Evolutionary conservation across 306 rosid genomes (phyloP), one percentile per base, ranked within the genome.

Genomic region (Mimosa pudica): DNA sequence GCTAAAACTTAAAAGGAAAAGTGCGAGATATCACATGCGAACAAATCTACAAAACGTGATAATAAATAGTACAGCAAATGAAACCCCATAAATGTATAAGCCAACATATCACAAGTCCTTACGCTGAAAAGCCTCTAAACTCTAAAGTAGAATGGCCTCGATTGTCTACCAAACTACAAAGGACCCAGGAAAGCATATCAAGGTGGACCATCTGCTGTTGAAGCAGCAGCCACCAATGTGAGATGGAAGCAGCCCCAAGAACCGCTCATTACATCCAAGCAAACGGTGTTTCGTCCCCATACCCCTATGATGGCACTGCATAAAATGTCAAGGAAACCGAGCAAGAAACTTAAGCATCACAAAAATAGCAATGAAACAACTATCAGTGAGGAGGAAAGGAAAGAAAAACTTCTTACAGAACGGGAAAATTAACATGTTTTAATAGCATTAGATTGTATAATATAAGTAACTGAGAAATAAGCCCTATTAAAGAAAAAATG

Each of bases 231-330:
- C 30, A 16, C 80, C 49, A 1, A 1, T 17, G 14, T 24, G 48
- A 72, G 75, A 44, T 49, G 58, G 2, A 52, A 64, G 11, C 51
- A 36, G 54, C 20, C 71, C 3, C 45, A 41, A 45, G 16, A 60
- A 71, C 83, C 57, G 38, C 57, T n/a, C 61, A 8, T 24, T 1
- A 17, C 24, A 7, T 48, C 79, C 80, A 77, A 71, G 73, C 44
- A 48, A 80, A 10, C 63, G 4, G n/a, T 46, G 55, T 57, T 80
- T 38, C 16, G 38, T 51, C 14, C 30, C 10, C 55, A 55, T 3
- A 47, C 61, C 77, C 62, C 70, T 82, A 87, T 24, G 90, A 85
- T 30, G 90, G 90, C 90, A 87, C 90, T 87, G 87, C 82, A 82
- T 70, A 32, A 24, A 45, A 5, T 30, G 32, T 77, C 68, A 76